Evolutionary conservation across 192 early-diverging fungal genomes (phyloP).

Genomic region (Coemansia sp.): DNA sequence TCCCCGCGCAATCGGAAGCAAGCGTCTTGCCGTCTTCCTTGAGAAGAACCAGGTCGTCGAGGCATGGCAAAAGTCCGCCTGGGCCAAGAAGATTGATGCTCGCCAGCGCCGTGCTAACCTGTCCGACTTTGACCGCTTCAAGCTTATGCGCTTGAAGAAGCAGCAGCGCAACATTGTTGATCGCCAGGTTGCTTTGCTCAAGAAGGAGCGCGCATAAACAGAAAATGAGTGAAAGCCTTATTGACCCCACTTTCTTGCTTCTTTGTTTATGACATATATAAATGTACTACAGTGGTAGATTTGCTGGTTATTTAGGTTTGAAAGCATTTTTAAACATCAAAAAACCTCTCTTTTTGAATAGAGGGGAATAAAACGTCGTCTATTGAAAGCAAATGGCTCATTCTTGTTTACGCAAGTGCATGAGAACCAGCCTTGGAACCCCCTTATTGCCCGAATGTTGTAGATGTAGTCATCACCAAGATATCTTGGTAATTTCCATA

Average conservation of each 20-base stretch:
- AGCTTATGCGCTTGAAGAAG: slow-evolving; percentile 92
- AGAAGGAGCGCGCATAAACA: slow-evolving; percentile 52
- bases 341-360: neutral
- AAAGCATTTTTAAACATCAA: neutral
- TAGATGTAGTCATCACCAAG: too few species aligned
- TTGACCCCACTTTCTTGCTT: neutral
- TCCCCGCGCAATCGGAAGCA: slow-evolving; percentile 78
- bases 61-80: slow-evolving; percentile 85
- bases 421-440: too few species aligned
- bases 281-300: slow-evolving; percentile 6
- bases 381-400: too few species aligned
- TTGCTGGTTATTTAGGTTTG: neutral
- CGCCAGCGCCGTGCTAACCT: slow-evolving; percentile 75
- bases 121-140: slow-evolving; percentile 98
- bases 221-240: neutral
- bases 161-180: slow-evolving; percentile 59
- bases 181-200: slow-evolving; percentile 48
- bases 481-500: too few species aligned
- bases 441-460: too few species aligned
- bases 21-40: slow-evolving; percentile 74
- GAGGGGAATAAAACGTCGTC: neutral
- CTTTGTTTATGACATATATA: slow-evolving; percentile 8
- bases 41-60: slow-evolving; percentile 82
- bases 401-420: too few species aligned
- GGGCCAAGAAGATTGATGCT: slow-evolving; percentile 94